Conservation (phyloP, 2,329 filamentous ascomycete genomes). For the Fusarium sp. region DNA sequence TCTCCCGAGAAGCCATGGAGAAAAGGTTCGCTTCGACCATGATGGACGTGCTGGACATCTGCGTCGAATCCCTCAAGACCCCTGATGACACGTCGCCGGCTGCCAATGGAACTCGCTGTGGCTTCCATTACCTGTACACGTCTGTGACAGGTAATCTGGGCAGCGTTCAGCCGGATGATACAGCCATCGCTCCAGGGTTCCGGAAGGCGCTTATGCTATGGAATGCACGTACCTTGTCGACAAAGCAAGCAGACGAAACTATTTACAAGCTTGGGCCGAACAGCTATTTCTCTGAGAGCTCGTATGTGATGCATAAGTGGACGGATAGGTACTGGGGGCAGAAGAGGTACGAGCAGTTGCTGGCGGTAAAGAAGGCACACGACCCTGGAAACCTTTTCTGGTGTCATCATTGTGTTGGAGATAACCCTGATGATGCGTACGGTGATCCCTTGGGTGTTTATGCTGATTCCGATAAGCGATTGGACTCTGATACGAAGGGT, state of each 20-base stretch:
- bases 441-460: neutral
- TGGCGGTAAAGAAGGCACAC: constrained; percentile 6
- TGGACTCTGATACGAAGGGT: neutral
- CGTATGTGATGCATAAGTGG: constrained; percentile 15
- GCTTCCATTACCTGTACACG: constrained; percentile 8
- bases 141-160: constrained; percentile 7
- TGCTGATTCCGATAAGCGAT: neutral
- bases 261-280: constrained; percentile 2
- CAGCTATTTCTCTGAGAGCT: constrained; percentile 20
- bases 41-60: constrained; percentile 11
- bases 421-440: constrained; percentile 3
- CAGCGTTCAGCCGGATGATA: neutral
- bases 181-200: constrained; percentile 1
- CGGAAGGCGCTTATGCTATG: constrained; percentile 5
- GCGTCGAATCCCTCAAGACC: neutral
- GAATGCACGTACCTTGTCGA: constrained; percentile 2
- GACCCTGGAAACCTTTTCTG: constrained; percentile 1
- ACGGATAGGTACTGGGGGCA: constrained; percentile 7
- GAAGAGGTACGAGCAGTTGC: neutral
- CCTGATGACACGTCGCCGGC: neutral
- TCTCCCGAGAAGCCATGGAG: constrained; percentile 1
- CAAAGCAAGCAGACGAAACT: neutral
- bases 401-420: constrained; percentile 16
- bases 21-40: constrained; percentile 7
- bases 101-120: neutral